Evolutionary conservation across 345 rosid genomes (phyloP).

Genomic region (Populus pruinosa): DNA sequence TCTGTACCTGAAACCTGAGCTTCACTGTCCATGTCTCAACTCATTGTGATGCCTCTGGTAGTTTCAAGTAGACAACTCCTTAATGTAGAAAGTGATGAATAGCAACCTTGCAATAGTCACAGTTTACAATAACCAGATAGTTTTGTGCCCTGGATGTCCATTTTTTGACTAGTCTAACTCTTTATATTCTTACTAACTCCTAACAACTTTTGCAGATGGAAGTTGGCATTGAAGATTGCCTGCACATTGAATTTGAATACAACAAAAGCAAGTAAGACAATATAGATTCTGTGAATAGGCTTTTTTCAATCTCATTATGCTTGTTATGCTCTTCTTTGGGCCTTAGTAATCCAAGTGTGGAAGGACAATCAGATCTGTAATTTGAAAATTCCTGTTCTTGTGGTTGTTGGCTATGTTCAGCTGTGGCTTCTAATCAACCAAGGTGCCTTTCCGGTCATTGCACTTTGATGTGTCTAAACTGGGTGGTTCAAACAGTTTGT

Average conservation of each 20-base stretch:
- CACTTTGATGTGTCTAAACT: background rate
- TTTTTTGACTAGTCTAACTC: background rate
- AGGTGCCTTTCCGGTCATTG: background rate
- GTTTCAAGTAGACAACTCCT: background rate
- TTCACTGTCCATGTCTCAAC: background rate
- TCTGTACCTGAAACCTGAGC: background rate
- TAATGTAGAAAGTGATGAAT: background rate
- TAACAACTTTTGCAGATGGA: constrained; percentile 71
- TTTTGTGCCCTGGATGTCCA: background rate
- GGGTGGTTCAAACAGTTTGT: background rate
- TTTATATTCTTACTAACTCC: constrained; percentile 1
- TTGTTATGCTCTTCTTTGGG: background rate
- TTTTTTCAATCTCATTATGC: background rate
- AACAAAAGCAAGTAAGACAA: constrained; percentile 92
- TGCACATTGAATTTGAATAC: constrained; percentile 98
- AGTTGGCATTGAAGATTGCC: constrained; percentile 97
- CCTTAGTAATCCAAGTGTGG: background rate
- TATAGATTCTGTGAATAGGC: background rate
- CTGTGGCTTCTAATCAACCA: background rate
- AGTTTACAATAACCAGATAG: background rate
- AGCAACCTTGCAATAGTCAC: background rate
- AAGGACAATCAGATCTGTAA: background rate
- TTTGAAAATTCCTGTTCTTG: background rate
- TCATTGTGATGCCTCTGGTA: background rate
- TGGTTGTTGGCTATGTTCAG: background rate